Conservation (phyloP, 2,329 filamentous ascomycete species). For the Colletotrichum scovillei region DNA sequence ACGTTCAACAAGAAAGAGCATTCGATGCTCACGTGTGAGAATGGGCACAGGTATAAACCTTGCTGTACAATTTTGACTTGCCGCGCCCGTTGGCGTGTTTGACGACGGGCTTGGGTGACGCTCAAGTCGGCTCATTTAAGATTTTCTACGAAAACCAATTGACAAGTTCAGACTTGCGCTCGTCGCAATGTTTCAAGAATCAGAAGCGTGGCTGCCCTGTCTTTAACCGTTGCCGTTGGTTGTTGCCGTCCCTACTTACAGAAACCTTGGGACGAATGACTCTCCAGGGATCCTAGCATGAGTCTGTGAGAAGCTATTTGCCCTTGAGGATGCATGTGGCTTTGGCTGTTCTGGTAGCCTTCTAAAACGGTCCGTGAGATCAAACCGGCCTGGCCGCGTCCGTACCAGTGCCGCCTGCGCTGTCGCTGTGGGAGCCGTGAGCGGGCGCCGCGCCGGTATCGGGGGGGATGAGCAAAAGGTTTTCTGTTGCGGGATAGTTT, state of each 20-base stretch:
- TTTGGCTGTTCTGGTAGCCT: background rate
- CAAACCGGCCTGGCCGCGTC: background rate
- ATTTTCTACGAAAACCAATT: background rate
- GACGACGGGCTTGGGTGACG: constrained; percentile 16
- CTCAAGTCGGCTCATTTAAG: constrained; percentile 21
- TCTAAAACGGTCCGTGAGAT: constrained; percentile 3
- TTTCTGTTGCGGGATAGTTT: background rate
- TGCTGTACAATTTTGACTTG: background rate
- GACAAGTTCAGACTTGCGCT: constrained; percentile 16
- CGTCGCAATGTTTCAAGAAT: constrained; percentile 10
- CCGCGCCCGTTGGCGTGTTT: constrained; percentile 16
- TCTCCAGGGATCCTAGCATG: background rate
- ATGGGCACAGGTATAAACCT: background rate
- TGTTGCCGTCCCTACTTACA: too few species aligned
- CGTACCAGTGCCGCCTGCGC: background rate
- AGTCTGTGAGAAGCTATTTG: background rate
- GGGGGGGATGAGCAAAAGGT: background rate
- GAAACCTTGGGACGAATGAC: background rate
- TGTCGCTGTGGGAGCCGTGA: background rate
- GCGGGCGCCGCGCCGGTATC: background rate
- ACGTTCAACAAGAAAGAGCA: background rate
- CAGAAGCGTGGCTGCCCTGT: background rate
- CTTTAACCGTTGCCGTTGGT: background rate
- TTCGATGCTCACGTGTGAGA: background rate
- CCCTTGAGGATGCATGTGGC: background rate